These are phyloP conservation scores for Trichoderma simmonsii DNA, from an alignment of 2,329 filamentous ascomycete genomes.

Conservation along the genomic window DNA sequence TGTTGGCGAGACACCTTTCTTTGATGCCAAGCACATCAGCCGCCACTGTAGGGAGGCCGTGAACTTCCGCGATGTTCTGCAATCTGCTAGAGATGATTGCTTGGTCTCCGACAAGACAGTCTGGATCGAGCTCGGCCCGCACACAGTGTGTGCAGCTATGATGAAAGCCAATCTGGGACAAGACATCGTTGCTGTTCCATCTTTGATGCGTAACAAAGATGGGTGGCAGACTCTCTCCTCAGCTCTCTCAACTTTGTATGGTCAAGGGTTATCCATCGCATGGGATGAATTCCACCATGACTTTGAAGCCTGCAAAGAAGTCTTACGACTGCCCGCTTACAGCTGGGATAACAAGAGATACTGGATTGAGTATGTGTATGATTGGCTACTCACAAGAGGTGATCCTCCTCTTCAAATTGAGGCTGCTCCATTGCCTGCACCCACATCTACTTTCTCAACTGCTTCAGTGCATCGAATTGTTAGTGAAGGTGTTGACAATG, in stretches of 20 bases:
- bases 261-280: slow-evolving; percentile 58
- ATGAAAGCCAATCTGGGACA: slow-evolving; percentile 6
- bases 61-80: background rate
- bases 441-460: background rate
- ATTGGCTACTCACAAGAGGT: slow-evolving; percentile 61
- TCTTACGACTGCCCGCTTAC: slow-evolving; percentile 66
- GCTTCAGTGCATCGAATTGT: slow-evolving; percentile 5
- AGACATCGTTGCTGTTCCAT: background rate
- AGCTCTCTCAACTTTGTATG: slow-evolving; percentile 20
- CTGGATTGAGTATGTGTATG: slow-evolving; percentile 61
- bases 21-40: slow-evolving; percentile 7
- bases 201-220: slow-evolving; percentile 8
- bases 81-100: background rate
- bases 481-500: background rate
- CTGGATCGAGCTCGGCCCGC: slow-evolving; percentile 3
- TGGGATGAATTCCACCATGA: slow-evolving; percentile 66
- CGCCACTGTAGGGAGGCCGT: slow-evolving; percentile 11
- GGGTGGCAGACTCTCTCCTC: slow-evolving; percentile 2
- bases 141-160: background rate
- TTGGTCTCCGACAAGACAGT: background rate
- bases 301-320: slow-evolving; percentile 31
- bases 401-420: slow-evolving; percentile 30
- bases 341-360: slow-evolving; percentile 72
- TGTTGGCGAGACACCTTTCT: slow-evolving; percentile 32
- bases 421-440: slow-evolving; percentile 51